Conservation (phyloP, 768 basidiomycete genomes). For the Pulveroboletus frians region DNA sequence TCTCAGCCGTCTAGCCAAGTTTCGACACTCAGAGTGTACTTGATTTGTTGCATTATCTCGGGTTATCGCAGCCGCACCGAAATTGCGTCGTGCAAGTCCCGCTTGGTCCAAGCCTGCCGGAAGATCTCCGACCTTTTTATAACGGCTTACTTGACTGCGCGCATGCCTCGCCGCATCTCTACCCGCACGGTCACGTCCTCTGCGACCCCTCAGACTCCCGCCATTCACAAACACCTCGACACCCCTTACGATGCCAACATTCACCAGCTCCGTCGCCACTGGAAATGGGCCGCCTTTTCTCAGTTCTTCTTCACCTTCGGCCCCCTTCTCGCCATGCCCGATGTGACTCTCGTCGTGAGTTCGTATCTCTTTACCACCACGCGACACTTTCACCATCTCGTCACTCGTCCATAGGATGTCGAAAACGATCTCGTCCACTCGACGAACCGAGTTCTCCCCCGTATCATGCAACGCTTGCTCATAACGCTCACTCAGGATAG, state of each 20-base stretch:
- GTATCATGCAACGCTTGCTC: constrained; percentile 70
- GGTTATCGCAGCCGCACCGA: constrained; percentile 16
- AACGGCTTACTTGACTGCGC: constrained; percentile 33
- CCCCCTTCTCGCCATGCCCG: constrained; percentile 63
- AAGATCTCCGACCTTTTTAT: constrained; percentile 37
- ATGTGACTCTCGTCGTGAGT: constrained; percentile 63
- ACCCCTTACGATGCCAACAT: constrained; percentile 38
- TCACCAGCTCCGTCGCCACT: constrained; percentile 62
- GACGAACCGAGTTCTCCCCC: constrained; percentile 56
- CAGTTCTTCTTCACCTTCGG: constrained; percentile 88
- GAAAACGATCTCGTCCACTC: constrained; percentile 69
- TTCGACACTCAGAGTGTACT: constrained; percentile 7
- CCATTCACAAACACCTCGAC: constrained; percentile 24
- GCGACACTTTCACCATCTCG: constrained; percentile 2
- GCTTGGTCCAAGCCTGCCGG: constrained; percentile 23
- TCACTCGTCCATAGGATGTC: constrained; percentile 50
- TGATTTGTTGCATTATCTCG: constrained; percentile 21
- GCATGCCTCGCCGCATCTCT: constrained; percentile 57
- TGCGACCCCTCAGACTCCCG: constrained; percentile 27
- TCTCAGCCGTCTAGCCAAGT: constrained; percentile 12
- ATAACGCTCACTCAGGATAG: constrained; percentile 74
- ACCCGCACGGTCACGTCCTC: constrained; percentile 33
- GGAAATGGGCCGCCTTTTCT: constrained; percentile 90
- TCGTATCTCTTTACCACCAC: neutral
- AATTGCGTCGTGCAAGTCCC: constrained; percentile 18